A percentile compares a stretch with the other conserved stretches of the same genome.
Conservation (phyloP, 345 rosid species). For the Camelina hispida region DNA sequence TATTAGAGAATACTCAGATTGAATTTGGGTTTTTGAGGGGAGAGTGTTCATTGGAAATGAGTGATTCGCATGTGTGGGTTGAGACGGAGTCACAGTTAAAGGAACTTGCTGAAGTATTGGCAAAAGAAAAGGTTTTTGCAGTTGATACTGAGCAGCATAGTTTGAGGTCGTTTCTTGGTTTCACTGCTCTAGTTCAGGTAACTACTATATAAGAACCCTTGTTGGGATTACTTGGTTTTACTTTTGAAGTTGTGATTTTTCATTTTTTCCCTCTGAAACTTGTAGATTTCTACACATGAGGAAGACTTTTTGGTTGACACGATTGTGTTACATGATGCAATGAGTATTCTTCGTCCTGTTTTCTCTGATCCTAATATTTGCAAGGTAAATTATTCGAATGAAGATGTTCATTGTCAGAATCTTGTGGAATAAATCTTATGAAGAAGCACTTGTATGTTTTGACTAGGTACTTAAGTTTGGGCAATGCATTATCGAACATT, state of each 20-base stretch:
- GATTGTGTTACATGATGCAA: conserved; percentile 75
- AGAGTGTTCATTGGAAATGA: conserved; percentile 50
- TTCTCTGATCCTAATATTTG: conserved; percentile 78
- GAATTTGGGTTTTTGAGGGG: conserved; percentile 44
- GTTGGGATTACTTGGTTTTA: conserved; percentile 3
- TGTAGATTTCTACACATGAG: conserved; percentile 69
- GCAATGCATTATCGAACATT: not conserved
- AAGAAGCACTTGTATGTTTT: not conserved
- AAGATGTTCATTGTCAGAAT: not conserved
- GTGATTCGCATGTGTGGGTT: conserved; percentile 66
- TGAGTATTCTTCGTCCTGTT: conserved; percentile 69
- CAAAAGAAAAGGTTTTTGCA: conserved; percentile 59
- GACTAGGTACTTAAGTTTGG: not conserved
- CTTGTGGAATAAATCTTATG: not conserved
- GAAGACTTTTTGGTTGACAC: conserved; percentile 84
- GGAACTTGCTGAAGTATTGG: conserved; percentile 66
- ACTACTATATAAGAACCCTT: not conserved
- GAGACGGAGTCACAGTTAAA: conserved; percentile 65
- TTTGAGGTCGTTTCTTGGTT: conserved; percentile 78
- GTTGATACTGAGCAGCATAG: conserved; percentile 97
- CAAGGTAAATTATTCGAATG: conserved; percentile 56
- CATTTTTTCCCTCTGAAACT: not conserved
- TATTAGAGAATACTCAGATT: conserved; percentile 56
- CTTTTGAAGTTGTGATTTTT: not conserved
- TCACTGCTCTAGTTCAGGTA: conserved; percentile 91